Evolutionary conservation across 805 yeast species (phyloP), one percentile per base, ranked within the genome.

Genomic region (Wickerhamomyces bovis): DNA sequence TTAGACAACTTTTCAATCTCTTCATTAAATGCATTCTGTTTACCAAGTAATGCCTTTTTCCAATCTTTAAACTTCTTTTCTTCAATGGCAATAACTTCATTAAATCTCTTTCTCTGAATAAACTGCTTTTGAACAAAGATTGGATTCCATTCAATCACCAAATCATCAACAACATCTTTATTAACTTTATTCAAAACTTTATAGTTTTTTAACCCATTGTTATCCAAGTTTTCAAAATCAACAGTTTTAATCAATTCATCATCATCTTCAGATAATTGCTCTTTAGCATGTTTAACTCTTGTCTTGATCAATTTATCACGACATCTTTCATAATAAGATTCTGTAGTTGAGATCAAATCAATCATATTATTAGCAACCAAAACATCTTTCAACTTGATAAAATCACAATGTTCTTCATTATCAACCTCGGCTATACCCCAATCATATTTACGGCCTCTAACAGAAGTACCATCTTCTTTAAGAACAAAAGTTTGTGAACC

Each of bases 401-500:
- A 89, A 62, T 92, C 97, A 65, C 95, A 87, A 63, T 85, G 89
- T 9, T 69, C 64, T 18, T 75, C 76, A 62, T 88, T 83, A 58
- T 86, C 96, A 38, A 87, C 85, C 60, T 89, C 96, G 13, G 87
- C 86, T 20, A 77, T 64, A 0, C 97, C 97, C 97, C 97, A 90
- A 16, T 70, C 73, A 67, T 89, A 90, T 58, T 75, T 74, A 58
- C 96, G 75, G 16, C 94, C 96, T 52, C 85, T 73, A 25, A 85
- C 85, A 3, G 65, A 50, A 28, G 72, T 65, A 10, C 81, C 81
- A 10, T 67, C 67, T 3, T 64, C 55, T 43, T 72, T 72, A 41
- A 59, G 54, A 28, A 72, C 75, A 44, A 65, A 66, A 11, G 73
- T 72, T 51, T 74, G 81, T 2, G 95, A 78, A 19, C 89, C 84